Evolutionary conservation across 495 filamentous ascomycete genomes (phyloP).

Genomic region (Penicillium odoratum): DNA sequence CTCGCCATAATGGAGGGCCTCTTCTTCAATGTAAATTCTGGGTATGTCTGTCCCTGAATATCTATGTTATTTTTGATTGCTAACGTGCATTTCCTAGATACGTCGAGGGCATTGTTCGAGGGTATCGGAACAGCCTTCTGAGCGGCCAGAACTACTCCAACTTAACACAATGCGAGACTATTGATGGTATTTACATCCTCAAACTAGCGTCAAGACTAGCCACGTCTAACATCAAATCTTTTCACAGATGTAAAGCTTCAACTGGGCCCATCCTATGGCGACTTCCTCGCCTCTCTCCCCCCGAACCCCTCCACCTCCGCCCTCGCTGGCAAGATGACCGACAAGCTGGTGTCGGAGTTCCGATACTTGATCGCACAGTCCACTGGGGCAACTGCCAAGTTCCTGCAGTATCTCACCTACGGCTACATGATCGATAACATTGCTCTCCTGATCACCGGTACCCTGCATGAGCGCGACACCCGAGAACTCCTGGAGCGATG

Average conservation of each 20-base stretch:
- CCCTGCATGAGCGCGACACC: slow-evolving; percentile 95
- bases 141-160: slow-evolving; percentile 91
- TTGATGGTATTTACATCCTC: slow-evolving; percentile 69
- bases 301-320: slow-evolving; percentile 96
- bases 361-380: slow-evolving; percentile 92
- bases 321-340: slow-evolving; percentile 91
- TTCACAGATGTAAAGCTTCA: slow-evolving; percentile 90
- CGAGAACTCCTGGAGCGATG: slow-evolving; percentile 93
- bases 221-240: slow-evolving; percentile 14
- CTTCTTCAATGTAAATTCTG: slow-evolving; percentile 93
- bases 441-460: slow-evolving; percentile 96
- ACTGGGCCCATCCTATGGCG: slow-evolving; percentile 93
- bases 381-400: slow-evolving; percentile 83
- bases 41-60: slow-evolving; percentile 50
- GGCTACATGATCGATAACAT: slow-evolving; percentile 99
- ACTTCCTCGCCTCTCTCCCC: slow-evolving; percentile 91
- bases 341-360: slow-evolving; percentile 98
- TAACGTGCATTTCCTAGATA: slow-evolving; percentile 57
- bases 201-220: not conserved
- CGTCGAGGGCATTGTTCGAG: slow-evolving; percentile 94
- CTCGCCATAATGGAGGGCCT: slow-evolving; percentile 79
- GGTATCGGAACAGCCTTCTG: slow-evolving; percentile 92
- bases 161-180: slow-evolving; percentile 96
- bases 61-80: slow-evolving; percentile 11
- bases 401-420: slow-evolving; percentile 96